These are phyloP conservation scores for Hymenotorrendiella dingleyae DNA, from an alignment of 2,329 filamentous ascomycete genomes.

Conservation along the genomic window DNA sequence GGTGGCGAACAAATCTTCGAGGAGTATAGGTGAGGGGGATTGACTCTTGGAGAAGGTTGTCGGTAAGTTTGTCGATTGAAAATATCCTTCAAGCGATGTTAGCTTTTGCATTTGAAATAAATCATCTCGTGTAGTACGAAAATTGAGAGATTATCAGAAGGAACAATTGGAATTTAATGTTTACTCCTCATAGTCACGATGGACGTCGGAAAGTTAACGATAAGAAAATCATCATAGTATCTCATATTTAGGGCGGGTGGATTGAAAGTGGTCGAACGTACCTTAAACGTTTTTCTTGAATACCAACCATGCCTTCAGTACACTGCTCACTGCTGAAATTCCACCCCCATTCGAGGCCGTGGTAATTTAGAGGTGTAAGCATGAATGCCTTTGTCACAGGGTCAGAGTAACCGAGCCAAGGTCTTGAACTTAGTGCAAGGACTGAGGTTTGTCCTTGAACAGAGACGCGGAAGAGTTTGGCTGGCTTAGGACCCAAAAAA, in stretches of 20 bases:
- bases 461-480: slow-evolving; percentile 85
- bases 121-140: slow-evolving; percentile 12
- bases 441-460: slow-evolving; percentile 81
- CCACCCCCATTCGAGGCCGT: slow-evolving; percentile 86
- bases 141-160: slow-evolving; percentile 63
- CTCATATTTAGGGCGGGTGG: neutral
- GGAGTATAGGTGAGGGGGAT: slow-evolving; percentile 88
- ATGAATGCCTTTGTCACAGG: slow-evolving; percentile 82
- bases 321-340: slow-evolving; percentile 96
- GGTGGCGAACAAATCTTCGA: slow-evolving; percentile 79
- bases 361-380: slow-evolving; percentile 85
- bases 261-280: slow-evolving; percentile 41
- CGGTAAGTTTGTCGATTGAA: slow-evolving; percentile 77
- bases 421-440: slow-evolving; percentile 81
- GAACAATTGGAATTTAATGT: slow-evolving; percentile 89
- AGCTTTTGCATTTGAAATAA: slow-evolving; percentile 24
- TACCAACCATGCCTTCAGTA: slow-evolving; percentile 87
- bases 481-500: slow-evolving; percentile 85
- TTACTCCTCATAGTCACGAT: slow-evolving; percentile 42
- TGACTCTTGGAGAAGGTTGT: slow-evolving; percentile 80
- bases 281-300: slow-evolving; percentile 83
- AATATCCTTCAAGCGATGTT: slow-evolving; percentile 66
- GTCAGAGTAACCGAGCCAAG: slow-evolving; percentile 95
- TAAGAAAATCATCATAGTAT: slow-evolving; percentile 39
- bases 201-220: slow-evolving; percentile 32